Evolutionary conservation across 2,329 filamentous ascomycete genomes (phyloP), one percentile per base, ranked within the genome.

Genomic region (Sporothrix curviconia): DNA sequence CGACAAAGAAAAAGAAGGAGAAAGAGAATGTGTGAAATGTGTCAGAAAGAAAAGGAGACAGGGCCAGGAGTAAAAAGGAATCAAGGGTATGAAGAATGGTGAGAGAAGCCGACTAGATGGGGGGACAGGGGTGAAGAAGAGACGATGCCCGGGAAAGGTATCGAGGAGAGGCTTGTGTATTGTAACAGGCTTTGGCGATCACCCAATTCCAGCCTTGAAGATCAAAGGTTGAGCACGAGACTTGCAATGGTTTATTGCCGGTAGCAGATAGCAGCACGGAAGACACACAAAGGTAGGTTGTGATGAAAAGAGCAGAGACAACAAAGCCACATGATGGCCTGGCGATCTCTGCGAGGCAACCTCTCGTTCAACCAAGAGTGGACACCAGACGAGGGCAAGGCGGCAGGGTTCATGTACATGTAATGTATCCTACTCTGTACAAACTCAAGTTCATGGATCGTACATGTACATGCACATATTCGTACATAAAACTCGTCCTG

Each of bases 81-180:
- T 39, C 47, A 15, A 56, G 56, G 43, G 49, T 54, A 24, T 25
- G 62, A 46, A 42, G 50, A 56, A 28, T 43, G 42, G 46, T 25
- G 50, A 39, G 40, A 25, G 46, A 30, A 30, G 64, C n/a, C 63
- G 66, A 55, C 19, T 25, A 37, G 47, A 50, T 50, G 47, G 47
- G 47, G 32, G 32, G 32, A 43, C 8, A 8, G 28, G 32, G 14
- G 32, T 3, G 34, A 47, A 24, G 44, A 47, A 55, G 46, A 30
- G 55, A 51, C 39, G 55, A 32, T 15, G 28, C 11, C 39, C 28
- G 22, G 51, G 57, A 25, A 37, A 34, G 39, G 34, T 53, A 32
- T 15, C 28, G 36, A 15, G 15, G 43, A 24, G 32, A n/a, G 44
- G 32, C 36, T 43, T 39, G 44, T 51, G 44, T 51, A 43, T 6